These are phyloP conservation scores for Boeremia exigua DNA, from an alignment of 2,329 filamentous ascomycete species.

Conservation along the genomic window DNA sequence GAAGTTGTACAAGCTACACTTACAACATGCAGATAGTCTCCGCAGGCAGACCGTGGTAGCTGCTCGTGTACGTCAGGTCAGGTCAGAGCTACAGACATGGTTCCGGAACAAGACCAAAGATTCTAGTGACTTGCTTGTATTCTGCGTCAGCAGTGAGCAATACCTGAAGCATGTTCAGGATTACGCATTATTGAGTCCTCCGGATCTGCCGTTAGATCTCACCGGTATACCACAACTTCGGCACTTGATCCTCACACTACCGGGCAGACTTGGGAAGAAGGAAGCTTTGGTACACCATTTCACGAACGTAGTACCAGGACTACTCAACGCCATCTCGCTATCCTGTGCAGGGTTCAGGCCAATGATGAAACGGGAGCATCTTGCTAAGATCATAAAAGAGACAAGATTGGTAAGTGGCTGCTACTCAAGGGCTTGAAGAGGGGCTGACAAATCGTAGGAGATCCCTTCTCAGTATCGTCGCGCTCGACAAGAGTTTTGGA, in stretches of 20 bases:
- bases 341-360: not conserved
- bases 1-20: not conserved
- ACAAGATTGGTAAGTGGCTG: not conserved
- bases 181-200: not conserved
- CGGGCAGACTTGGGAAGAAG: not conserved
- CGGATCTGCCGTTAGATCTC: not conserved
- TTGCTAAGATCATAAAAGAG: not conserved
- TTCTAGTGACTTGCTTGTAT: not conserved
- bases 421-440: too few relatives aligned
- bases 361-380: not conserved
- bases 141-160: not conserved
- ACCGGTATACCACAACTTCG: not conserved
- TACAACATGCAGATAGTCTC: not conserved
- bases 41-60: not conserved
- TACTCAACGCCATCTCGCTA: not conserved
- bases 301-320: not conserved
- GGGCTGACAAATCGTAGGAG: not conserved
- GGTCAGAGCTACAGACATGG: not conserved
- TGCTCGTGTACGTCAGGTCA: not conserved
- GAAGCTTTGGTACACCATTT: not conserved
- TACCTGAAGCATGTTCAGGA: not conserved
- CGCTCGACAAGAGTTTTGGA: not conserved
- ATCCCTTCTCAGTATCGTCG: not conserved
- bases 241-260: not conserved
- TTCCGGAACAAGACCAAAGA: not conserved